Base-by-base conservation (phyloP, 306 rosid genomes). In the Lathyrus sativus region DNA sequence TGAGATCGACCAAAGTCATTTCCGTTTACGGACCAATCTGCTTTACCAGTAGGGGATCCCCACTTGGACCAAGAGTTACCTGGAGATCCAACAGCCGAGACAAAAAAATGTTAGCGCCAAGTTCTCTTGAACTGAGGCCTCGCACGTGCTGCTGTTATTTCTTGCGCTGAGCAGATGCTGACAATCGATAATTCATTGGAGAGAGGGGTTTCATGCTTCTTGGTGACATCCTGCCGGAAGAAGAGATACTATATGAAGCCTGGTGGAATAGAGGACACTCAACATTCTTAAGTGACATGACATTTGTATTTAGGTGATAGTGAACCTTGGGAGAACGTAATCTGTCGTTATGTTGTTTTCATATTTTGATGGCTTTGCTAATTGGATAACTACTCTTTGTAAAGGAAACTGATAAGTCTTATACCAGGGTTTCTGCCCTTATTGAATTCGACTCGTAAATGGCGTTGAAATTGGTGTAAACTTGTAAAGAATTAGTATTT, bases 171-270 rank as follows among this genome's bases (percentile, higher is more conserved):
- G 85, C 75, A 65, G 80, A 83, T 29, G 84, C 81, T 2, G 91
- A 71, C 29, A 80, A 50, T 22, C 93, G 86, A 39, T 89, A 59
- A 8, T 85, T 73, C 92, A 83, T 83, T 2, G 97, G 97, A 59
- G 97, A 88, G 13, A 85, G 85, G 4, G 89, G 85, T 65, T 91
- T 96, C 68, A 86, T 18, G 51, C 83, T 86, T 75, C 96, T 81
- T 0, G 97, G 96, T 1, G 97, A 88, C 96, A 91, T 88, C 77
- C 97, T 83, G 54, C 97, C 97, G 8, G 97, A 88, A 28, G 97
- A 86, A 58, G 84, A 81, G 24, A 84, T 79, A 43, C 91, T 84
- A 70, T 78, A 91, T 7, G 91, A 73, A 62, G 88, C 81, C 73
- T 85, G 96, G 18, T 85, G 96, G 14, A 86, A 55, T 2, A 85